These are phyloP conservation scores for Excoecaria agallocha DNA, from an alignment of 345 rosid species.

Conservation along the genomic window DNA sequence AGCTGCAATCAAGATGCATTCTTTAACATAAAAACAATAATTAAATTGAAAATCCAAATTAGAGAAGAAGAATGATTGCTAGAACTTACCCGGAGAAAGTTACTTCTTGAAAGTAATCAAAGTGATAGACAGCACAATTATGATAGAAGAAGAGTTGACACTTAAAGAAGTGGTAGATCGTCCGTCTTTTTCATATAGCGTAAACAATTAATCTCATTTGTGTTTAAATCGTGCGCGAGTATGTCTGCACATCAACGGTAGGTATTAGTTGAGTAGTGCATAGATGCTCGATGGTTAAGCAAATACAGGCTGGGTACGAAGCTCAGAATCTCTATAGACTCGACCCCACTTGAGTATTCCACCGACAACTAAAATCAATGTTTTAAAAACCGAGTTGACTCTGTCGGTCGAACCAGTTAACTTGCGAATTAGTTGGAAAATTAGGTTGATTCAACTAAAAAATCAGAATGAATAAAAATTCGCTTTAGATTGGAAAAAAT, in stretches of 20 bases:
- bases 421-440: too few relatives aligned
- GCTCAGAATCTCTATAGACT: background rate
- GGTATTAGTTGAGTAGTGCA: background rate
- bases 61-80: background rate
- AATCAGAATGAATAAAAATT: too few relatives aligned
- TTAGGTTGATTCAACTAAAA: too few relatives aligned
- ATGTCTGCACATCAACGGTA: constrained; percentile 1
- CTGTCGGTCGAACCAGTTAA: too few relatives aligned
- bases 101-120: background rate
- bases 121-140: background rate
- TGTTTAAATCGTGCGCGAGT: constrained; percentile 1
- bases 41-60: background rate
- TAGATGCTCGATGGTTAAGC: constrained; percentile 3
- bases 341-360: constrained; percentile 12
- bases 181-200: constrained; percentile 7
- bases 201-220: background rate
- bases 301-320: constrained; percentile 17
- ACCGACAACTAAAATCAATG: constrained; percentile 19
- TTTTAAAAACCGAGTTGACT: too few relatives aligned
- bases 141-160: background rate
- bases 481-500: too few relatives aligned
- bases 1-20: background rate
- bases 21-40: background rate
- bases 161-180: background rate
- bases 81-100: background rate